Conservation (phyloP, 208 protist genomes). For the Acanthamoeba divionensis region DNA sequence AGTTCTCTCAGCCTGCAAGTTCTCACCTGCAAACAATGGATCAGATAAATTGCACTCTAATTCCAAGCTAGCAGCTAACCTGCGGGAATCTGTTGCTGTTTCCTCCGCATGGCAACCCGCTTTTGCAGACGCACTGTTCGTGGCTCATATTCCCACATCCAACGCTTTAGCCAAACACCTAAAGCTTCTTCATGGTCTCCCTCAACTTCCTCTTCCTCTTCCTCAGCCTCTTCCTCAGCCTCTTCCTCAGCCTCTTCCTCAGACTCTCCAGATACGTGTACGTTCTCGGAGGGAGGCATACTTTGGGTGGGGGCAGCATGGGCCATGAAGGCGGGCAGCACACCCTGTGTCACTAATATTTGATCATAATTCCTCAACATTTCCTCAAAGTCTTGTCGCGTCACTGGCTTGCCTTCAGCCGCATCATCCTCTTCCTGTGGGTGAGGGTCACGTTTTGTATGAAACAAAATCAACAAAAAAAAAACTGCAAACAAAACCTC, state of each 20-base stretch:
- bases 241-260: background rate
- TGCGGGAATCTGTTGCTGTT: background rate
- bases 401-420: background rate
- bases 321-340: constrained; percentile 34
- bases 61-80: background rate
- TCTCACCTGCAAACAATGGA: background rate
- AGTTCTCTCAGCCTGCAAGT: constrained; percentile 9
- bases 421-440: constrained; percentile 31
- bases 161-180: no score
- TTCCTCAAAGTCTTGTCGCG: constrained; percentile 28
- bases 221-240: background rate
- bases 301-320: background rate
- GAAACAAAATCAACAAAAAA: no score
- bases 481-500: no score
- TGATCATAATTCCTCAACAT: constrained; percentile 25
- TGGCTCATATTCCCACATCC: background rate
- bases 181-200: background rate
- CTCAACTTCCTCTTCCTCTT: background rate
- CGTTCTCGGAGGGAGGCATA: background rate
- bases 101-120: background rate
- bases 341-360: background rate
- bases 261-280: background rate
- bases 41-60: background rate
- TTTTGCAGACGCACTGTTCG: constrained; percentile 9
- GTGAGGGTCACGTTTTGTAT: no score